Evolutionary conservation across 139 green algal genomes (phyloP).

Genomic region (Coelastrella sp.): DNA sequence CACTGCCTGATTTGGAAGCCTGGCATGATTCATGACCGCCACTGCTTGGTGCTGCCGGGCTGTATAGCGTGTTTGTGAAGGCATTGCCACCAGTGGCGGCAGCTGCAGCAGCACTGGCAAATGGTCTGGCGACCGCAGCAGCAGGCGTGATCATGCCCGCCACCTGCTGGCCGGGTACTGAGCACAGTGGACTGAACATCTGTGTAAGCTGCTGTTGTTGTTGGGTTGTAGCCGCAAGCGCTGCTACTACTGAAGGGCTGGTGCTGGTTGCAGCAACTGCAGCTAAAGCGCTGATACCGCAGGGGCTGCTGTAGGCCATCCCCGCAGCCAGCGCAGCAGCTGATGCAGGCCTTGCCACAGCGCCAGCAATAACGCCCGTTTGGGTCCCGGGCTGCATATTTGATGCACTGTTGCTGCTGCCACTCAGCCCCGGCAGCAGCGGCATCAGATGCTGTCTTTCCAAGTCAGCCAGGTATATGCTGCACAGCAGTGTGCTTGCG

Average conservation of each 20-base stretch:
- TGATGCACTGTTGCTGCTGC: conserved; percentile 27
- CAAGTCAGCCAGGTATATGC: conserved; percentile 90
- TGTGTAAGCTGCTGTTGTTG: not conserved
- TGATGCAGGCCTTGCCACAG: conserved; percentile 4
- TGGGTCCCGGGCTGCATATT: not conserved
- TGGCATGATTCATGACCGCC: not conserved
- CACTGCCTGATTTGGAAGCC: conserved; percentile 11
- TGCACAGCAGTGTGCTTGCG: conserved; percentile 90
- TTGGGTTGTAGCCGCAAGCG: not conserved
- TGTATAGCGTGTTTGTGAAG: too few relatives aligned
- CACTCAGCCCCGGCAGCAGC: conserved; percentile 61
- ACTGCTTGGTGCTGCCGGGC: not conserved
- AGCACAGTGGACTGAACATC: not conserved
- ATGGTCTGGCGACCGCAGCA: not conserved
- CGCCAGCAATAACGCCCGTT: not conserved
- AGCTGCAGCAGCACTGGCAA: not conserved
- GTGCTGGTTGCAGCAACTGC: conserved; percentile 20
- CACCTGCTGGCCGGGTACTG: not conserved
- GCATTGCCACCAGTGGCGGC: not conserved
- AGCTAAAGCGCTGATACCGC: conserved; percentile 31
- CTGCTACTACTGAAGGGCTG: conserved; percentile 27
- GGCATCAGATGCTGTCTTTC: conserved; percentile 75
- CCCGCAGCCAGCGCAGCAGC: not conserved
- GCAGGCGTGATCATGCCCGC: not conserved
- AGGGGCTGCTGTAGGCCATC: conserved; percentile 18